Evolutionary conservation across 805 yeast species (phyloP), one percentile per base, ranked within the genome.

Genomic region (Candida endomychidarum): DNA sequence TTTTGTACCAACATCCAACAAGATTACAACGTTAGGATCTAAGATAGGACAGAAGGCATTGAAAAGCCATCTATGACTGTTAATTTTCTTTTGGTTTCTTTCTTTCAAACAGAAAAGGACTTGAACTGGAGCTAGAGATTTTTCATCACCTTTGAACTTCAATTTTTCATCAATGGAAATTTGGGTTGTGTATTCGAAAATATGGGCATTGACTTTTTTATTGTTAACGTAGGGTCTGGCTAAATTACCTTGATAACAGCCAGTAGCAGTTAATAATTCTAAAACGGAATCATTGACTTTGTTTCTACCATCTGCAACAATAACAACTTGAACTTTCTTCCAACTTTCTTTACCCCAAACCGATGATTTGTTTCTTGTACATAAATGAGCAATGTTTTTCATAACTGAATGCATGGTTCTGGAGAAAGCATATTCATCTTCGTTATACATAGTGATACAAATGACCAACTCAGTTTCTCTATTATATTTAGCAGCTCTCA

Each of bases 331-430:
- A 15, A 93, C 83, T 63, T 91, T 93, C 57, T 93, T 89, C 99
- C 99, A 93, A 18, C 96, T 85, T 44, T 90, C 95, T 50, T 82
- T 81, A 4, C 99, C 98, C 99, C 99, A 93, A 12, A 86, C 83
- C 37, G 84, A 72, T 27, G 96, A 85, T 58, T 81, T 84, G 40
- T 76, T 74, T 60, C 99, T 79, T 11, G 83, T 78, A 57, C 96
- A 80, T 38, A 93, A 70, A 55, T 89, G 93, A 2, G 96, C 86
- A 43, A 93, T 78, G 61, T 95, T 93, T 53, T 81, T 85, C 86
- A 91, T 87, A 11, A 93, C 91, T 0, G 96, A 86, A 60, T 95
- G 96, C 76, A 93, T 72, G 0, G 99, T 95, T 65, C 98, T 79
- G 1, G 97, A 87, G 59, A 93, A 80, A 2, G 95, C 77, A 39